A percentile compares a stretch with the other conserved stretches of the same genome.
phyloP scores from a whole-genome alignment of 768 basidiomycete genomes.

The Lentinula sp. region DNA sequence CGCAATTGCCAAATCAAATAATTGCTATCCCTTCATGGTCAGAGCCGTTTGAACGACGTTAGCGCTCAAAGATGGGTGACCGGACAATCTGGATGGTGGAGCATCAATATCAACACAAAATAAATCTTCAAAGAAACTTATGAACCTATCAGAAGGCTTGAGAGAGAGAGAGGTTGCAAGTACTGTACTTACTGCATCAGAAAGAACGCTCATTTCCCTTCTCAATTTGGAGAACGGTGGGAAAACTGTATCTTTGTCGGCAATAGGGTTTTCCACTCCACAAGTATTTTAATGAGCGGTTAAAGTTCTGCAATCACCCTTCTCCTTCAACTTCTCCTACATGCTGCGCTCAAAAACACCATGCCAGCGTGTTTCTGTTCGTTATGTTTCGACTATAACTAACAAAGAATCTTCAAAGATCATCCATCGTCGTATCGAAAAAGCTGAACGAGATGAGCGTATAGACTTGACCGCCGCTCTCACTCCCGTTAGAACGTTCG shows the following conservation, averaged over 20 bases:
- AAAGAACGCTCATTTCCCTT: not conserved
- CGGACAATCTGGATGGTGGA: no score
- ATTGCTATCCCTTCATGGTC: no score
- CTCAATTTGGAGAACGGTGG: not conserved
- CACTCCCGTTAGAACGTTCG: conserved; percentile 30
- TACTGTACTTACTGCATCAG: not conserved
- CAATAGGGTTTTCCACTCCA: not conserved
- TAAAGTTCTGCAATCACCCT: not conserved
- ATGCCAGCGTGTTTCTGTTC: not conserved
- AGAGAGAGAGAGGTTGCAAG: no score
- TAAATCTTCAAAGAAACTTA: no score
- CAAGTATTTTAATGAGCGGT: not conserved
- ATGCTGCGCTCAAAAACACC: conserved; percentile 2
- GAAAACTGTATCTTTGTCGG: not conserved
- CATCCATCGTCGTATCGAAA: conserved; percentile 20
- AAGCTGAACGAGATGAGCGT: conserved; percentile 38
- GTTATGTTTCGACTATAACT: not conserved
- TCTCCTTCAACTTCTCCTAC: not conserved
- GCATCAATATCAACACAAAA: no score
- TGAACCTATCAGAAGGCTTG: no score
- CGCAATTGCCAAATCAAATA: not conserved
- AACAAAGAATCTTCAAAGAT: conserved; percentile 8
- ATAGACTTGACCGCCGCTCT: conserved; percentile 28
- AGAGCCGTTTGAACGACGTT: no score
- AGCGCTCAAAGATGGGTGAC: no score